Evolutionary conservation across 345 rosid genomes (phyloP).

Genomic region (Eucalyptus regnans): DNA sequence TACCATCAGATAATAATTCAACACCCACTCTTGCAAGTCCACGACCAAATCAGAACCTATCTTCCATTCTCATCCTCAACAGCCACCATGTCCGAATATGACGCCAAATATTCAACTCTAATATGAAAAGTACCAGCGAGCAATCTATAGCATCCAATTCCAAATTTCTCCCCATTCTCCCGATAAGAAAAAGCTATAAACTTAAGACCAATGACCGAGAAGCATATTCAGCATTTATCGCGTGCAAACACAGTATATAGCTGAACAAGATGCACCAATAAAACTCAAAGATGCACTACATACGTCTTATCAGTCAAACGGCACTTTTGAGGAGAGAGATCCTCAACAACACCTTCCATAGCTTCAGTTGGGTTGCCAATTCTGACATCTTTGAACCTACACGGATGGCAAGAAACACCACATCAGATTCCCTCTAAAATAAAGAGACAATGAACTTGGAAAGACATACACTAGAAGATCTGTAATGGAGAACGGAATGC

Average conservation of each 20-base stretch:
- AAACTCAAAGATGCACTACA: neutral
- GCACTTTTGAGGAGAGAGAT: conserved; percentile 61
- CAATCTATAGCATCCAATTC: neutral
- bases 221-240: neutral
- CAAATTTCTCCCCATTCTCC: neutral
- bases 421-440: neutral
- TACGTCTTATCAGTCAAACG: conserved; percentile 82
- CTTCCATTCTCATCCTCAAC: neutral
- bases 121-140: neutral
- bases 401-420: neutral
- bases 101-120: neutral
- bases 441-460: neutral
- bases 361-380: conserved; percentile 56
- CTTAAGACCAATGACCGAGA: neutral
- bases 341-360: conserved; percentile 8
- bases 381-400: conserved; percentile 66
- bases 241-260: neutral
- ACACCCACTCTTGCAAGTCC: neutral
- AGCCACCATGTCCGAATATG: neutral
- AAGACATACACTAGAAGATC: neutral
- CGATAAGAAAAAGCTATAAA: neutral
- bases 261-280: neutral
- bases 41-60: neutral
- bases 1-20: neutral
- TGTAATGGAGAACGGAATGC: neutral